Evolutionary conservation across 2,329 filamentous ascomycete species (phyloP).

Genomic region (Talaromyces verruculosus): DNA sequence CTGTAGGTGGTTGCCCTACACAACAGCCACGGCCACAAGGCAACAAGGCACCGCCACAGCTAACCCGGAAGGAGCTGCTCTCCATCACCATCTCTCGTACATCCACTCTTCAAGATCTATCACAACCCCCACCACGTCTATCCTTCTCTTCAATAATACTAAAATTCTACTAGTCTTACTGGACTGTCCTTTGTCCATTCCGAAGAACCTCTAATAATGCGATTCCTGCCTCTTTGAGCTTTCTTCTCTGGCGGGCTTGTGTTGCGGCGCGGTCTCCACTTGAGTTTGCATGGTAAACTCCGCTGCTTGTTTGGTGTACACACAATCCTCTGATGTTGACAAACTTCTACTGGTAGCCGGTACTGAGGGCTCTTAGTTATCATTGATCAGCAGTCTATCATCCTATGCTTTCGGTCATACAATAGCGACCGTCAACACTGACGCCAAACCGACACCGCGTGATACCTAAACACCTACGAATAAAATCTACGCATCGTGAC

Average conservation of each 20-base stretch:
- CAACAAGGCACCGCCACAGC: constrained; percentile 13
- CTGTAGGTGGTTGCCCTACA: constrained; percentile 32
- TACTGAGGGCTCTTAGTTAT: not conserved
- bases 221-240: constrained; percentile 15
- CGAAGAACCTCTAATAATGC: constrained; percentile 11
- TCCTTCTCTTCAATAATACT: not conserved
- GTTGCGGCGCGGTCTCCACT: constrained; percentile 18
- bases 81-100: not conserved
- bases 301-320: constrained; percentile 13
- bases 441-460: not conserved
- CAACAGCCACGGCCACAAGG: constrained; percentile 27
- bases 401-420: not conserved
- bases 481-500: constrained; percentile 8
- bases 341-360: not conserved
- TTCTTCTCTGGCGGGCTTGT: constrained; percentile 11
- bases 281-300: constrained; percentile 19
- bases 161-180: constrained; percentile 8
- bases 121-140: not conserved
- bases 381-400: not conserved
- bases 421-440: not conserved
- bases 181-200: not conserved
- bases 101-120: not conserved
- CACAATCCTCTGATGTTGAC: not conserved
- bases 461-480: constrained; percentile 1
- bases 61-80: constrained; percentile 22